Base-by-base conservation (phyloP, 768 basidiomycete genomes). In the Hemileccinum rubropunctum region DNA sequence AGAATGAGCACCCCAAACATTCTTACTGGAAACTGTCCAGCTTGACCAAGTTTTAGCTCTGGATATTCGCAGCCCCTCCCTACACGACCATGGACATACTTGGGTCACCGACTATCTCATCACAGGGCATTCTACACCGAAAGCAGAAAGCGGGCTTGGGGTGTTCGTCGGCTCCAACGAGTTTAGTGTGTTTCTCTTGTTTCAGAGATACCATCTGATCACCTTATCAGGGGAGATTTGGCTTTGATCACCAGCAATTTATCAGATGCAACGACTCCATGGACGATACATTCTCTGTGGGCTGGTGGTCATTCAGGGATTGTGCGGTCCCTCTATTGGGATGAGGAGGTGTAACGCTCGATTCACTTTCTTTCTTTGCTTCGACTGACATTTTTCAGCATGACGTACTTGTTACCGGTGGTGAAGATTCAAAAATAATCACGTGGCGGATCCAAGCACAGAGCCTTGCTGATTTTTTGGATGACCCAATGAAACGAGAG, bases 31-130 rank as follows among this genome's bases (percentile, higher is more conserved):
- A 14, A 26, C 34, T 42, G 11, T 20, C 13, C 52, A 90, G 87
- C 73, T 89, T 15, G 88, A 89, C 48, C 73, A 71, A 46, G 57
- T 77, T 8, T 72, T 77, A 52, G 75, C 74, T 47, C 57, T 79
- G 33, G 85, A 89, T 56, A 86, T 89, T 49, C 83, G 87, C 11
- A 71, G 59, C 6, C 84, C 84, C 2, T 82, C 84, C 1, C 64
- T 85, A 10, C 84, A 87, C 55, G 74, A 69, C 20, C 70, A 75
- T 17, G 70, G 72, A 23, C 68, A 75, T 37, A 81, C 81, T 46
- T 90, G 88, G 88, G 79, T 84, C n/a, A 87, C 87, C 1, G 86
- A 91, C 60, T 89, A 90, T 68, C 67, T 88, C 33, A 80, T 91
- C 45, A 75, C 75, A 11, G 82, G 79, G 37, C 74, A 78, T 42